phyloP scores from a whole-genome alignment of 2,329 filamentous ascomycete genomes.

The Ambrosiella beaveri region DNA sequence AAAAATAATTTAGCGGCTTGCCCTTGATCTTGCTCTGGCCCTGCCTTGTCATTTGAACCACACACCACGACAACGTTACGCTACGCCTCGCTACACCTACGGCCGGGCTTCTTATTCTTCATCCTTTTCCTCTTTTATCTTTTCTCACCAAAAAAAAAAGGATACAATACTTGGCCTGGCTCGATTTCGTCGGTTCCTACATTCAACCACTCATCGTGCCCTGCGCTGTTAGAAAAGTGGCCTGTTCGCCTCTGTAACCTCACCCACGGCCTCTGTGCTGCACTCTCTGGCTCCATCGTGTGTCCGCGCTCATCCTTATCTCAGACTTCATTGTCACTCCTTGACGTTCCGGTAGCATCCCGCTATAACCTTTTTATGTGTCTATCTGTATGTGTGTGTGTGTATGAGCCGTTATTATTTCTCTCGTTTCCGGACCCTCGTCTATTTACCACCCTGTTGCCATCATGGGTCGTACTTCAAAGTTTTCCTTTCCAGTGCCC shows the following conservation, averaged over 20 bases:
- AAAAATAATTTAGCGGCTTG: background rate
- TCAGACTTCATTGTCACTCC: conserved; percentile 7
- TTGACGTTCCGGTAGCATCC: conserved; percentile 12
- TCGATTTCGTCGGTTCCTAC: background rate
- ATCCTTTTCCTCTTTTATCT: background rate
- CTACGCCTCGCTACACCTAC: background rate
- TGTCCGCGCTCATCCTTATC: conserved; percentile 9
- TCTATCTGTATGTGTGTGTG: background rate
- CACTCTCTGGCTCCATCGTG: conserved; percentile 6
- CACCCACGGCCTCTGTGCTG: conserved; percentile 4
- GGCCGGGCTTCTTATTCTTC: background rate
- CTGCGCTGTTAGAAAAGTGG: background rate
- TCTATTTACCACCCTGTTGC: background rate
- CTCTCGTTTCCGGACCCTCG: background rate
- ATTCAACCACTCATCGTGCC: background rate
- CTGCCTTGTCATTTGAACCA: background rate
- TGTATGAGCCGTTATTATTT: background rate
- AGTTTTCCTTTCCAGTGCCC: conserved; percentile 13
- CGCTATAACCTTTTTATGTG: conserved; percentile 3
- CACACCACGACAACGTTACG: no score
- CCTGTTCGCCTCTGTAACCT: conserved; percentile 1
- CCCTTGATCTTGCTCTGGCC: background rate
- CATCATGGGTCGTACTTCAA: conserved; percentile 12
- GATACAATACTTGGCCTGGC: background rate
- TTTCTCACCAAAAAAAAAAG: background rate